Evolutionary conservation across 2,329 filamentous ascomycete species (phyloP), one percentile per base, ranked within the genome.

Genomic region (Ophiostoma triangulosporum): DNA sequence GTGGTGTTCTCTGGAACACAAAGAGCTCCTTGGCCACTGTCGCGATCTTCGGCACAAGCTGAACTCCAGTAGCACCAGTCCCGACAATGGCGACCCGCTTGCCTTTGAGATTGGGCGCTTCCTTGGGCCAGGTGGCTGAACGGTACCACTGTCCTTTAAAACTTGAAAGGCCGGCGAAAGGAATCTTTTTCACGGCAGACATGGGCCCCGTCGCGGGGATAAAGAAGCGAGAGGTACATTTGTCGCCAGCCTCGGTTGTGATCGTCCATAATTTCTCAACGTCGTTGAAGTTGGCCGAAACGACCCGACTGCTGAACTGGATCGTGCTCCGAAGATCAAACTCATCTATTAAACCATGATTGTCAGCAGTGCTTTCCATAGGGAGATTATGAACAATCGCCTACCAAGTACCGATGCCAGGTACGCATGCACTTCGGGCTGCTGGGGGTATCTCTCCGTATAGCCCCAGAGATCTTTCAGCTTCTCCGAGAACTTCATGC

Each of bases 1-100:
- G 77, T 0, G 88, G 87, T 40, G 81, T 87, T 52, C 88, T 79
- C 67, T 94, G 88, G 2, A 94, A 73, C 78, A 91, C 88, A 1
- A 85, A 89, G 33, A 89, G 80, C 14, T 77, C 74, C 6, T 68
- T 68, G 3, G 84, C 85, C 38, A 75, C 77, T 38, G 85, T 69
- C 0, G 80, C 78, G 50, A 94, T 68, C 48, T 73, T 77, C 0
- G 88, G 88, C 1, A 93, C 64, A 0, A 94, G 72, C 0, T 87
- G 93, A 46, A 91, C 69, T 4, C 87, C 83, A 0, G 88, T 94
- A 1, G 88, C 87, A 4, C 88, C 88, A 15, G 78, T 84, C 14
- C 87, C 87, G 57, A 93, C 79, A 54, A 91, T 72, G 45, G 86
- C 75, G 20, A 91, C 71, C 33, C 78, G 77, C 66, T 89, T 88